Percentiles rank a stretch among this genome's conserved stretches.
phyloP scores from a whole-genome alignment of 129 eudicot genomes.

The Calendula officinalis region DNA sequence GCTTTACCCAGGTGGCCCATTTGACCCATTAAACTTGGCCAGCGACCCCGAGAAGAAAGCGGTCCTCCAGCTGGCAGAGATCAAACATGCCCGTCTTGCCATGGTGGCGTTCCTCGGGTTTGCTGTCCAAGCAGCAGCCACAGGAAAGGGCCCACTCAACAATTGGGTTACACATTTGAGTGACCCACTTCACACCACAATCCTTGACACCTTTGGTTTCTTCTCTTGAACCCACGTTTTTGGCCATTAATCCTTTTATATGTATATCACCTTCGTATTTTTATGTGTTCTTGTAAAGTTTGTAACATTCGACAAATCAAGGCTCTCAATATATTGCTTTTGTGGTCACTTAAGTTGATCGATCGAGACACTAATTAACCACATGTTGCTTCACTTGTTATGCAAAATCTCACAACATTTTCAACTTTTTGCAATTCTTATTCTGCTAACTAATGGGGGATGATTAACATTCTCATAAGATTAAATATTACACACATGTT shows the following conservation, averaged over 20 bases:
- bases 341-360: neutral
- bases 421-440: no score
- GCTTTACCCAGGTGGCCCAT: conserved; percentile 84
- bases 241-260: conserved; percentile 4
- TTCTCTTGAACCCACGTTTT: conserved; percentile 42
- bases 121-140: conserved; percentile 96
- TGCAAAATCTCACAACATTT: neutral
- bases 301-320: conserved; percentile 18
- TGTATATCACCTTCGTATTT: conserved; percentile 2
- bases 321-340: conserved; percentile 21
- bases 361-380: neutral
- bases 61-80: conserved; percentile 83
- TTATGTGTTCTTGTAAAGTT: conserved; percentile 29
- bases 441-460: no score
- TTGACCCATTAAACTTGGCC: conserved; percentile 84
- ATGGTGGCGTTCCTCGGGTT: conserved; percentile 96
- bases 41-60: conserved; percentile 91
- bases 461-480: no score
- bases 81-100: conserved; percentile 97
- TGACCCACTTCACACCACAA: conserved; percentile 98
- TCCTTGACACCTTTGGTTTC: conserved; percentile 82
- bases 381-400: neutral
- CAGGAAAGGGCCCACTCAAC: conserved; percentile 97
- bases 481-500: no score
- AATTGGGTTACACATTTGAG: conserved; percentile 99